Base-by-base conservation (phyloP, 208 protist species). In the Novymonas esmeraldas region DNA sequence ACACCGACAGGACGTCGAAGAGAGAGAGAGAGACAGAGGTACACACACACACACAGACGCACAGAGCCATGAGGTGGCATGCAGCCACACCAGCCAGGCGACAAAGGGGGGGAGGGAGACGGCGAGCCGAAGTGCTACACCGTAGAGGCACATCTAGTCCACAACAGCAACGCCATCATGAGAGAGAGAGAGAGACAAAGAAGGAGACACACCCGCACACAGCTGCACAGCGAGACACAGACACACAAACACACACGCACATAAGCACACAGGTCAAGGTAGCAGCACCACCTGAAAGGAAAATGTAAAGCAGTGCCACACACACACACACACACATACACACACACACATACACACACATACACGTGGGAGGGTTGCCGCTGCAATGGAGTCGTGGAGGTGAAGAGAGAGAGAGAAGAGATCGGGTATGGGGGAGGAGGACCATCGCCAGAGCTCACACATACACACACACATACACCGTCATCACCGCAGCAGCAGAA, bases 271-370 rank as follows among this genome's bases (percentile, higher is more conserved):
- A 44, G 34, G 26, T 48, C 6, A 26, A 22, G 39, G 22, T 3
- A 24, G 7, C 16, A 5, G 34, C 18, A 46, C 56, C 14, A 29
- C 24, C 49, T 34, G 55, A 31, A 54, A 16, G 11, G 39, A 48
- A 55, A 56, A 52, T 29, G 24, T 31, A 42, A 45, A 66, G n/a
- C n/a, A 56, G 20, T 54, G 13, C 5, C 38, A 46, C 34, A 34
- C 38, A 61, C 20, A 4, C 50, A 56, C 31, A 56, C 9, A 41
- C n/a, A 39, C 6, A 52, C 24, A n/a, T 6, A 49, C 45, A 49
- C 6, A 34, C 3, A 33, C 14, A 14, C 3, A 56, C 29, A 41
- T 22, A 52, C 48, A 52, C n/a, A 18, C 54, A 31, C 31, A 41
- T 0, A 41, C 4, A 50, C 38, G 14, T 54, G 41, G 13, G 6